These are phyloP conservation scores for Bipolaris oryzae DNA, from an alignment of 2,329 filamentous ascomycete species.

Conservation along the genomic window DNA sequence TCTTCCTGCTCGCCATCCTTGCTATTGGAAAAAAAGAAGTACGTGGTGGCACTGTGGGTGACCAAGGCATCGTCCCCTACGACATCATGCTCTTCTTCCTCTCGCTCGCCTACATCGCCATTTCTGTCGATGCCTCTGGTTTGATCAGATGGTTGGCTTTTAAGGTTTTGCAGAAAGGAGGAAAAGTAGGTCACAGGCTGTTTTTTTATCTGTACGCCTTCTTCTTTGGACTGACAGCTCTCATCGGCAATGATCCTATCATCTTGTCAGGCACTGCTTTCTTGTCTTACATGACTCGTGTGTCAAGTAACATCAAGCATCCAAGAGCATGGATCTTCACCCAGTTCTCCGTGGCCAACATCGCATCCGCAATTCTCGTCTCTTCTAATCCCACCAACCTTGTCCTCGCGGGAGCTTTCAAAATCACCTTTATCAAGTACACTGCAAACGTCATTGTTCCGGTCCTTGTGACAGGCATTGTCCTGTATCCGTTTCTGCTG, in stretches of 20 bases:
- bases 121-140: conserved; percentile 77
- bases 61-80: conserved; percentile 69
- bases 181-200: conserved; percentile 68
- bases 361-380: conserved; percentile 75
- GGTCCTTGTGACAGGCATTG: conserved; percentile 68
- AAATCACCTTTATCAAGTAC: conserved; percentile 74
- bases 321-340: conserved; percentile 75
- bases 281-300: conserved; percentile 76
- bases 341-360: conserved; percentile 75
- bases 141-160: conserved; percentile 73
- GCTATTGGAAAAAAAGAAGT: conserved; percentile 72
- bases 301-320: conserved; percentile 73
- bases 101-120: conserved; percentile 75
- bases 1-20: conserved; percentile 72
- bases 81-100: conserved; percentile 79
- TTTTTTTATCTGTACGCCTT: conserved; percentile 77
- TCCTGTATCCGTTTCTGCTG: conserved; percentile 72
- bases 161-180: conserved; percentile 71
- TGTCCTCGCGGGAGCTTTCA: conserved; percentile 73
- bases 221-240: conserved; percentile 70
- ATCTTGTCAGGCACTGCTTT: conserved; percentile 77
- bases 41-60: conserved; percentile 69
- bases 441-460: conserved; percentile 81
- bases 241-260: conserved; percentile 77
- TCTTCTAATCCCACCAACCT: conserved; percentile 80